A percentile compares a stretch with the other conserved stretches of the same genome.
Evolutionary conservation across 495 filamentous ascomycete genomes (phyloP).

Genomic region (Penicillium maclennaniae): DNA sequence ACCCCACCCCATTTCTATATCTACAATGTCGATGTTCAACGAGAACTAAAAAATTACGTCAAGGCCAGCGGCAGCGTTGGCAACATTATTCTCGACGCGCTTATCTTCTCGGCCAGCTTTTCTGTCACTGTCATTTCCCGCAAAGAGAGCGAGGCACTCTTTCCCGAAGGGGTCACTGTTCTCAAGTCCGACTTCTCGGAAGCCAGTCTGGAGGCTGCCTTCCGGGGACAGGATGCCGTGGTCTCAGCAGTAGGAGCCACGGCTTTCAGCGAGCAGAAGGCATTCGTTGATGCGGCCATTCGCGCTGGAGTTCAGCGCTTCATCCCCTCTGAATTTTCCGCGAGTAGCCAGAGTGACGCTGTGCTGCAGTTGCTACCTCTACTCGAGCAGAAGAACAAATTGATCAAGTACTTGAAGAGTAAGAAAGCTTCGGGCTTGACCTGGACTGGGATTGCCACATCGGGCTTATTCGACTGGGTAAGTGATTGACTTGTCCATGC

Average conservation of each 20-base stretch:
- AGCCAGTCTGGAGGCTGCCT: background rate
- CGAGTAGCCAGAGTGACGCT: slow-evolving; percentile 28
- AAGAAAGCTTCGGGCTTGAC: slow-evolving; percentile 38
- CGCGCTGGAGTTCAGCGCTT: slow-evolving; percentile 33
- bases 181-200: background rate
- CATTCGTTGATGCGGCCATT: slow-evolving; percentile 2
- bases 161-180: background rate
- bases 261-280: slow-evolving; percentile 1
- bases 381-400: slow-evolving; percentile 41
- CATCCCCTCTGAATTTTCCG: slow-evolving; percentile 33
- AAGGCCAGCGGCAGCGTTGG: slow-evolving; percentile 11
- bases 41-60: background rate
- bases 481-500: background rate
- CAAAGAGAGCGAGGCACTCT: slow-evolving; percentile 5
- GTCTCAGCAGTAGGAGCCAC: slow-evolving; percentile 3
- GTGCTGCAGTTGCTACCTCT: slow-evolving; percentile 39
- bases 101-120: slow-evolving; percentile 1
- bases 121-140: slow-evolving; percentile 4
- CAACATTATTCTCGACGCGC: slow-evolving; percentile 2
- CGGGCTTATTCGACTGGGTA: slow-evolving; percentile 52
- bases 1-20: background rate
- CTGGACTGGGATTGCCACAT: slow-evolving; percentile 49
- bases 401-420: slow-evolving; percentile 43
- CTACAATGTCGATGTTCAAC: too few species aligned
- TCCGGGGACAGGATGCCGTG: slow-evolving; percentile 2